A percentile compares a stretch with the other conserved stretches of the same genome.
Conservation (phyloP, 345 rosid species). For the Anastatica hierochuntica region DNA sequence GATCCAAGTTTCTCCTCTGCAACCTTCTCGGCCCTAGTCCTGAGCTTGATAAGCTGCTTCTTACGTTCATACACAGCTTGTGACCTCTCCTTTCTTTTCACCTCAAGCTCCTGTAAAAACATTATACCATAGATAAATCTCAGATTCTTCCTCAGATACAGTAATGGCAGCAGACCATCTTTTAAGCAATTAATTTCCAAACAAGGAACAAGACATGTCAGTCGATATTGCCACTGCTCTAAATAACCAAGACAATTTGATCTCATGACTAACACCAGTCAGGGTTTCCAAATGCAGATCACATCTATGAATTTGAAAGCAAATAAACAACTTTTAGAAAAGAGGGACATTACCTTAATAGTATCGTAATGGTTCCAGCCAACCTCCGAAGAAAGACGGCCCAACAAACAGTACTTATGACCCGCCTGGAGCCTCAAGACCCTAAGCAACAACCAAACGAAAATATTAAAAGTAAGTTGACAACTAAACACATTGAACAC, state of each 20-base stretch:
- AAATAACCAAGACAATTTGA: too few relatives aligned
- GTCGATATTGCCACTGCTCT: too few relatives aligned
- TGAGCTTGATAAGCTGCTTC: constrained; percentile 62
- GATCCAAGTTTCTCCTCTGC: constrained; percentile 78
- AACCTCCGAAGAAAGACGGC: constrained; percentile 49
- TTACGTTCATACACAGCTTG: constrained; percentile 47
- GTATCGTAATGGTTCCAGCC: constrained; percentile 66
- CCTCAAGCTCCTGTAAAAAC: constrained; percentile 40
- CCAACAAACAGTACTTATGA: constrained; percentile 56
- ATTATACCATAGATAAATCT: background rate
- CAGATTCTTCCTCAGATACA: too few relatives aligned
- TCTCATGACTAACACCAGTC: too few relatives aligned
- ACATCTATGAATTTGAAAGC: too few relatives aligned
- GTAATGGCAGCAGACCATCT: constrained; percentile 11
- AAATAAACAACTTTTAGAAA: too few relatives aligned
- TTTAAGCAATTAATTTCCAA: too few relatives aligned
- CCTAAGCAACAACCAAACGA: constrained; percentile 18
- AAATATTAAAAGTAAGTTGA: background rate
- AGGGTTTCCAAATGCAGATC: too few relatives aligned
- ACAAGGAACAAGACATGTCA: too few relatives aligned
- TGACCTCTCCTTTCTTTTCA: constrained; percentile 61
- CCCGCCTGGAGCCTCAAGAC: constrained; percentile 65
- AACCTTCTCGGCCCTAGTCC: constrained; percentile 64
- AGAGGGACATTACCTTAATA: too few relatives aligned
- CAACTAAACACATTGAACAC: too few relatives aligned